Evolutionary conservation across 1,284 basidiomycete genomes (phyloP), one percentile per base, ranked within the genome.

Genomic region (Phellopilus nigrolimitatus): DNA sequence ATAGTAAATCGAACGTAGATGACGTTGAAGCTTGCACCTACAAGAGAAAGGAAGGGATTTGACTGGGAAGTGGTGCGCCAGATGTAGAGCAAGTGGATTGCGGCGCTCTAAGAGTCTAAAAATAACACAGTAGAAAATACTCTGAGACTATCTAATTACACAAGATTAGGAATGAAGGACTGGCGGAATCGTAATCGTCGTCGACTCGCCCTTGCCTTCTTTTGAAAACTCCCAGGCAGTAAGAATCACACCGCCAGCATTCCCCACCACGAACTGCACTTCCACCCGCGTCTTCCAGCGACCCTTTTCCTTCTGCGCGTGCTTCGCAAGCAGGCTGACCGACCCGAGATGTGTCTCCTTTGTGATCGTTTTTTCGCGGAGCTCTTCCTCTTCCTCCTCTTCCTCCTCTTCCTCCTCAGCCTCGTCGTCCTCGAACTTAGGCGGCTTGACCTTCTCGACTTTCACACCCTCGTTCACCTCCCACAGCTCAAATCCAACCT

Each of bases 401-500:
- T 75, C 83, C 0, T 83, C 76, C 4, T 72, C 76, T 36, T 78
- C 78, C 34, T 79, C 79, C 34, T 73, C 74, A 34, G 76, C 79
- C 8, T 77, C 76, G 9, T 75, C 73, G 12, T 71, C 67, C 27
- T 77, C 75, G n/a, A 70, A 53, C 54, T 72, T 74, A 1, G 73
- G 70, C 1, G 71, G 72, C 47, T 76, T 75, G 21, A 80, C 71
- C 60, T 79, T 83, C 58, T 92, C 88, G 17, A 91, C 71, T 61
- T 87, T 84, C 62, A 97, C 77, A 10, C 79, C 79, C 61, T 92
- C 85, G 57, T 82, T 80, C 40, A 88, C 90, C 68, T 98, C 91
- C 84, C 90, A 94, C 37, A 98, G 70, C 67, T 95, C 91, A 56
- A 95, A 76, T 12, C 79, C 82, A 42, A 92, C 70, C 54, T 69